Evolutionary conservation across 2,329 filamentous ascomycete genomes (phyloP).

Genomic region (Epichloe baconii): DNA sequence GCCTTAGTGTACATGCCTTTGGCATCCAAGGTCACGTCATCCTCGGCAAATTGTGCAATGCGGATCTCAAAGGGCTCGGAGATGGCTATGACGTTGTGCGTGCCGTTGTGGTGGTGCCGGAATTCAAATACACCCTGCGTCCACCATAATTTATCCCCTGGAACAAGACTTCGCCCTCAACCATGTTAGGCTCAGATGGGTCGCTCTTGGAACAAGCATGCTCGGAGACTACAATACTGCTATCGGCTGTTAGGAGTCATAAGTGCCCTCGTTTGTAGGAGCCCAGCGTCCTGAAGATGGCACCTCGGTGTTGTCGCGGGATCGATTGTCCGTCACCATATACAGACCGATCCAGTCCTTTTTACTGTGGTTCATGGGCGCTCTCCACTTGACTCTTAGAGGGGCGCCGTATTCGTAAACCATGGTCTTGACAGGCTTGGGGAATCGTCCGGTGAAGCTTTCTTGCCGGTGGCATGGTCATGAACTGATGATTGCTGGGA

Average conservation of each 20-base stretch:
- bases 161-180: constrained; percentile 75
- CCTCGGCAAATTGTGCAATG: constrained; percentile 66
- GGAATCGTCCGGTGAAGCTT: constrained; percentile 53
- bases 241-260: constrained; percentile 65
- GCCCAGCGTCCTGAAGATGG: constrained; percentile 83
- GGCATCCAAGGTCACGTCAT: constrained; percentile 50
- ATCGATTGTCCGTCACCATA: constrained; percentile 87
- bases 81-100: constrained; percentile 87
- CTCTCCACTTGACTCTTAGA: constrained; percentile 81
- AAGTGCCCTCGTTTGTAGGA: constrained; percentile 62
- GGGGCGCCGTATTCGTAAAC: constrained; percentile 82
- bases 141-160: constrained; percentile 96
- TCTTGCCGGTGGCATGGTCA: constrained; percentile 57
- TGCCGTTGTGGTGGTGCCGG: constrained; percentile 87
- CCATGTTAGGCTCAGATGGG: constrained; percentile 42
- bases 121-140: constrained; percentile 93
- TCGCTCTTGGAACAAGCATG: constrained; percentile 39
- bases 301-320: constrained; percentile 70
- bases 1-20: constrained; percentile 51
- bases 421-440: constrained; percentile 59
- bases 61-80: constrained; percentile 87
- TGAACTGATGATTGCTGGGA: constrained; percentile 34
- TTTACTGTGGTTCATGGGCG: constrained; percentile 77
- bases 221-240: constrained; percentile 62
- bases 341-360: constrained; percentile 95